Evolutionary conservation across 2,329 filamentous ascomycete species (phyloP).

Genomic region (Diaporthe australafricana): DNA sequence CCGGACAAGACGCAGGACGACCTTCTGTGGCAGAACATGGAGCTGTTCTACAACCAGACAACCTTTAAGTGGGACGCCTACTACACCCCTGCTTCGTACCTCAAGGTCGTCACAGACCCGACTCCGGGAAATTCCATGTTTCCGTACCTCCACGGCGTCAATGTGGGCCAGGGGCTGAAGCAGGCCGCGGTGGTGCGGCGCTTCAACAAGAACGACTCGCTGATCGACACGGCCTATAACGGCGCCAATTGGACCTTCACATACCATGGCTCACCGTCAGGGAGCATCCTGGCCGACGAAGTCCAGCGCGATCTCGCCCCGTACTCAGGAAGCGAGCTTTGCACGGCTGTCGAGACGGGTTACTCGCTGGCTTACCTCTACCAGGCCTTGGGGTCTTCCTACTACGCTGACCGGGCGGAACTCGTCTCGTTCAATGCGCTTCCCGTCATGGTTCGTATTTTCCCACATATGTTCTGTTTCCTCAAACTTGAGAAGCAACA

Average conservation of each 20-base stretch:
- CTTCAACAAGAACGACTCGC: conserved; percentile 55
- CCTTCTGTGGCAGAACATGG: conserved; percentile 47
- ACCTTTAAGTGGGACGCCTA: conserved; percentile 53
- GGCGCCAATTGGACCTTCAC: conserved; percentile 59
- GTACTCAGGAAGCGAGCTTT: conserved; percentile 59
- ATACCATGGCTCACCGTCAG: conserved; percentile 60
- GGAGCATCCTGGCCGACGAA: conserved; percentile 63
- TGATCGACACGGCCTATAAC: conserved; percentile 52
- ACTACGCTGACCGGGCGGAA: conserved; percentile 60
- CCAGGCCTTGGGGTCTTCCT: conserved; percentile 56
- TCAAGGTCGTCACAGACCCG: conserved; percentile 50
- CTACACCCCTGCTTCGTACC: conserved; percentile 51
- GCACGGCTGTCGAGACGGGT: conserved; percentile 63
- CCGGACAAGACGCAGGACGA: conserved; percentile 39
- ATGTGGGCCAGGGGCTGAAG: conserved; percentile 60
- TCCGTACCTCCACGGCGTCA: conserved; percentile 59
- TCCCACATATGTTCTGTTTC: too few relatives aligned
- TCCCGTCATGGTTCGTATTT: conserved; percentile 52
- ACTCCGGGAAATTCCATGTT: conserved; percentile 49
- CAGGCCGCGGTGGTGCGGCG: conserved; percentile 56
- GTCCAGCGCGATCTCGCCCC: conserved; percentile 57
- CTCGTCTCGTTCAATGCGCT: conserved; percentile 63
- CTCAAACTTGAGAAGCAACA: not conserved
- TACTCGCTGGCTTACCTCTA: conserved; percentile 64
- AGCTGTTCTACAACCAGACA: conserved; percentile 43